These are phyloP conservation scores for Dioscorea zingiberensis DNA, from an alignment of 106 monocot species.

Conservation along the genomic window DNA sequence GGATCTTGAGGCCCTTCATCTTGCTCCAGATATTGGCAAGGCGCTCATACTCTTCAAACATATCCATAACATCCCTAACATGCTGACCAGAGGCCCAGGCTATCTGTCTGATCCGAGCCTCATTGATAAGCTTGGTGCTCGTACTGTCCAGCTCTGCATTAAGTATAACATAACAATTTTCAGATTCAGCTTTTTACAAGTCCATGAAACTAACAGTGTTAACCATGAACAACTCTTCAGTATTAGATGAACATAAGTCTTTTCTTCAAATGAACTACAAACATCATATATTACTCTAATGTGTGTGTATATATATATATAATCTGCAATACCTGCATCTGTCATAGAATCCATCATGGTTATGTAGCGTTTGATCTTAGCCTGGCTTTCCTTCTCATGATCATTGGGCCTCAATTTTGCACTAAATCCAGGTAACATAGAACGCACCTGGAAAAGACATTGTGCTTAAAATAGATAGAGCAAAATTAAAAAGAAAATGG, in stretches of 20 bases:
- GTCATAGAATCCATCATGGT: constrained; percentile 99
- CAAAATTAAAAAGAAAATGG: no score
- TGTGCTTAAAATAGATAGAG: no score
- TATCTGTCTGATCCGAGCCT: constrained; percentile 72
- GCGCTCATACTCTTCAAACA: constrained; percentile 92
- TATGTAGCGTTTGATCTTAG: constrained; percentile 95
- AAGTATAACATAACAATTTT: no score
- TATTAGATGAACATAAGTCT: no score
- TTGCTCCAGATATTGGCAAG: constrained; percentile 90
- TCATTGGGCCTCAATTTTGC: constrained; percentile 91
- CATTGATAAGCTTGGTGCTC: constrained; percentile 80
- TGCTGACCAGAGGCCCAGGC: constrained; percentile 71
- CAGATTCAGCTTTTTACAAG: no score
- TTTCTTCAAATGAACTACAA: no score
- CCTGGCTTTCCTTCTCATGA: constrained; percentile 96
- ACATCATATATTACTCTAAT: no score
- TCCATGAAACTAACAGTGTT: no score
- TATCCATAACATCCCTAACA: constrained; percentile 61
- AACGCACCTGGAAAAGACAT: constrained; percentile 55
- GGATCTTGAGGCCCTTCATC: constrained; percentile 98
- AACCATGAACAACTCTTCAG: no score
- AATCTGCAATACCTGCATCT: constrained; percentile 78
- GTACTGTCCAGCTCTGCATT: constrained; percentile 82
- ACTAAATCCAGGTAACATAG: constrained; percentile 98
- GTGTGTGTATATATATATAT: no score